Evolutionary conservation across 768 basidiomycete genomes (phyloP).

Genomic region (Mrakia gelida): DNA sequence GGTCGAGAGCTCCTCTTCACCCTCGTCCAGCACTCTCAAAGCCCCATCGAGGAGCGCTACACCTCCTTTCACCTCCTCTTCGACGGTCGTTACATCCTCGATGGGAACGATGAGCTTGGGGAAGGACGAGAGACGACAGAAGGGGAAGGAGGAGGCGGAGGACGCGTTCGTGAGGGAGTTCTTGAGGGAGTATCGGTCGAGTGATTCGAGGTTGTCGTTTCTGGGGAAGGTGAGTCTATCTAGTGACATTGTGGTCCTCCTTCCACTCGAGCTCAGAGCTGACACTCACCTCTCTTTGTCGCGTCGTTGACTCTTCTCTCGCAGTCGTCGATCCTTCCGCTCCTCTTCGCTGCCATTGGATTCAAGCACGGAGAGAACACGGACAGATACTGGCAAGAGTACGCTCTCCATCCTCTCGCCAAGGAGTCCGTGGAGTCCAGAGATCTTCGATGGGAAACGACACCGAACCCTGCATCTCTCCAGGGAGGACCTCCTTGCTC

Average conservation of each 20-base stretch:
- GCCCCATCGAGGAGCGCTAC: too few relatives aligned
- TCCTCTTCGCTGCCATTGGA: slow-evolving; percentile 15
- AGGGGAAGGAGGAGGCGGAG: background rate
- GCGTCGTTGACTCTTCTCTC: background rate
- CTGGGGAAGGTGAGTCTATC: background rate
- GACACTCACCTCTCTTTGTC: background rate
- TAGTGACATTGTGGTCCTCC: background rate
- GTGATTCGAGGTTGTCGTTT: background rate
- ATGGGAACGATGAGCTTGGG: background rate
- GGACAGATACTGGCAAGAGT: too few relatives aligned
- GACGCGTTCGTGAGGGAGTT: background rate
- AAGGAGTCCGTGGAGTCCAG: too few relatives aligned
- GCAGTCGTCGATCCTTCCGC: background rate
- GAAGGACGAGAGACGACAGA: background rate
- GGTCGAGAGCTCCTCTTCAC: background rate
- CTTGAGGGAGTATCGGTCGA: background rate
- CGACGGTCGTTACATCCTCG: background rate
- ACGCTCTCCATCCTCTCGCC: too few relatives aligned
- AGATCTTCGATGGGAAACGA: background rate
- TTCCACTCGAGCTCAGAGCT: background rate
- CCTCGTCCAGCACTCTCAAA: background rate
- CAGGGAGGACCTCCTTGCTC: background rate
- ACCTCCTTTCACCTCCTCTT: too few relatives aligned
- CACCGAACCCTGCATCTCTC: background rate
- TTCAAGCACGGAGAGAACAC: slow-evolving; percentile 16